Percentiles rank a stretch among this genome's conserved stretches.
Conservation (phyloP, 257 asterid species). For the Craterostigma plantagineum region DNA sequence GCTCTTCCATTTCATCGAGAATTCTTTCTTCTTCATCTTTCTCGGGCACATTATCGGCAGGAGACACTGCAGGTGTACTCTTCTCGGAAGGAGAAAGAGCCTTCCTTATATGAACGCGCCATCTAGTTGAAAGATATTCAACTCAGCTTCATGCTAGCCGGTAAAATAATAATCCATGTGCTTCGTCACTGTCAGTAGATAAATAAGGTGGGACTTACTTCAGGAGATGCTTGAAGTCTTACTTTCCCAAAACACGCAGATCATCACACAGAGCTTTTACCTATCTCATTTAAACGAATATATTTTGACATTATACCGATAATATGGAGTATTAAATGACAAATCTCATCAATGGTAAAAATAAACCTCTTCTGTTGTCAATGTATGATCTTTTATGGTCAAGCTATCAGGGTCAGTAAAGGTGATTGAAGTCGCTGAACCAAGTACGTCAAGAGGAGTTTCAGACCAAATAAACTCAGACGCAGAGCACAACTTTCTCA, state of each 20-base stretch:
- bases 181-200: neutral
- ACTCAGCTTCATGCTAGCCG: slow-evolving; percentile 3
- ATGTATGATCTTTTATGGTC: slow-evolving; percentile 47
- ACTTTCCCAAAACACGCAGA: slow-evolving; percentile 72
- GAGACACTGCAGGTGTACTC: slow-evolving; percentile 17
- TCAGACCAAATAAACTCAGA: slow-evolving; percentile 66
- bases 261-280: slow-evolving; percentile 79
- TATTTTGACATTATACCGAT: slow-evolving; percentile 1
- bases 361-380: slow-evolving; percentile 74
- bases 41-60: slow-evolving; percentile 25
- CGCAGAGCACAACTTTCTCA: slow-evolving; percentile 61
- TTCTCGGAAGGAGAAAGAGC: slow-evolving; percentile 65
- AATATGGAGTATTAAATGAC: neutral
- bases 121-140: slow-evolving; percentile 19
- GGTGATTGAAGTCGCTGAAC: slow-evolving; percentile 59
- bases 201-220: slow-evolving; percentile 31
- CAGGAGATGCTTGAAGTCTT: slow-evolving; percentile 69
- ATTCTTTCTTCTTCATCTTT: slow-evolving; percentile 58
- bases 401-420: slow-evolving; percentile 46
- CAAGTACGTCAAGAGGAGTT: slow-evolving; percentile 59
- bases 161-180: neutral
- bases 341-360: neutral
- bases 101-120: slow-evolving; percentile 71
- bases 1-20: slow-evolving; percentile 75
- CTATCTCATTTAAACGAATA: slow-evolving; percentile 18